Evolutionary conservation across 2,329 filamentous ascomycete genomes (phyloP), one percentile per base, ranked within the genome.

Genomic region (Claviceps digitariae): DNA sequence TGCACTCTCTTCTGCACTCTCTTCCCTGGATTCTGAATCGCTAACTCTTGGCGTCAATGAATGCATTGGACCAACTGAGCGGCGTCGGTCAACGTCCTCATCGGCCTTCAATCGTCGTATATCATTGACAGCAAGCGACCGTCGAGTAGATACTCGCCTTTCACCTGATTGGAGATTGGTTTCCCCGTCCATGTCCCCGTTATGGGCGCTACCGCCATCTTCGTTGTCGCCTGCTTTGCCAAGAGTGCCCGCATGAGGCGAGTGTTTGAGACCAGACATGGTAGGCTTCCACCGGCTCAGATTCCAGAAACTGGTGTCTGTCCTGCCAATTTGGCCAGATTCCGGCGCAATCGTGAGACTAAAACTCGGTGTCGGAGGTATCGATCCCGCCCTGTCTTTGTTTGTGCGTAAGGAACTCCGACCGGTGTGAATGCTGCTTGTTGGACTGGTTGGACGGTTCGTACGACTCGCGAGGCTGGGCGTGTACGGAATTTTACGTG

Each of bases 301-400:
- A 55, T 78, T 81, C 79, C 79, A 83, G 61, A 83, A 82, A 10
- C 73, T 25, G 58, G 67, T 63, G 8, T 71, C 67, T 2, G 68
- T 70, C 3, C 71, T 72, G 4, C 74, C 71, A 27, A 70, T 66
- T 10, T 70, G 63, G 17, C 72, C 64, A 20, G 63, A 57, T 17
- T 66, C 66, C 7, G 62, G 60, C 5, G 62, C 61, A 38, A 63
- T 67, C 7, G 68, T 66, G 27, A 80, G 69, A 5, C 71, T 77
- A 61, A 82, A 81, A 55, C 77, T 78, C 2, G 79, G 79, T 1
- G 75, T 75, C 0, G 78, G 78, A 0, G 74, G 76, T 2, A 69
- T 62, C 4, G 56, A 12, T 64, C 62, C 46, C 48, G 60, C 59
- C 49, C 59, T 60, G 0, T 65, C 61, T 52, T 62, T 62, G 20